Evolutionary conservation across 345 rosid genomes (phyloP).

Genomic region (Brassica carinata): DNA sequence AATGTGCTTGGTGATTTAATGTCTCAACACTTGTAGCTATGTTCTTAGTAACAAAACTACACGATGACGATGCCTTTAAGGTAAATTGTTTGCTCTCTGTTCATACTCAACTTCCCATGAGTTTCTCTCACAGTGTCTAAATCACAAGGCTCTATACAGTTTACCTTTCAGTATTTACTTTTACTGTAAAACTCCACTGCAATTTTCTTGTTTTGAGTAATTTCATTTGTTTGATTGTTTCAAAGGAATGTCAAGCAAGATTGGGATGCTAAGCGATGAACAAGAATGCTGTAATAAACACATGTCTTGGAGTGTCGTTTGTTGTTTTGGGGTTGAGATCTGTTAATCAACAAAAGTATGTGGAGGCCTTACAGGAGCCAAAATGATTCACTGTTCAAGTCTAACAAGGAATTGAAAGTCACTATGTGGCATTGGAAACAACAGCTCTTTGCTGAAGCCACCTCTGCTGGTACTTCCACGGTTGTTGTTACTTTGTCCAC

Average conservation of each 20-base stretch:
- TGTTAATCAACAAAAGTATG: slow-evolving; percentile 56
- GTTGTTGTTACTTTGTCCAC: slow-evolving; percentile 59
- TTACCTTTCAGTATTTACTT: not conserved
- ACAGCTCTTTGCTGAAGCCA: slow-evolving; percentile 53
- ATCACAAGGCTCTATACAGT: not conserved
- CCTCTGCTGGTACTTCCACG: slow-evolving; percentile 42
- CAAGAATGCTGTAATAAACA: slow-evolving; percentile 47
- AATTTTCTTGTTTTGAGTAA: no score
- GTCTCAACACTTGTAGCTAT: not conserved
- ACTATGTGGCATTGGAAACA: slow-evolving; percentile 84
- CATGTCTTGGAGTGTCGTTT: slow-evolving; percentile 57
- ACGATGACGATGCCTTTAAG: no score
- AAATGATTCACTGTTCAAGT: slow-evolving; percentile 53
- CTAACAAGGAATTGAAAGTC: slow-evolving; percentile 64
- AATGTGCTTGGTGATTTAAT: not conserved
- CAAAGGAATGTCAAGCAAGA: slow-evolving; percentile 24
- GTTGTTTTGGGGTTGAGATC: slow-evolving; percentile 58
- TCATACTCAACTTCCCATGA: no score
- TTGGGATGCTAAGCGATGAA: slow-evolving; percentile 43
- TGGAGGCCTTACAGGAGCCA: slow-evolving; percentile 56
- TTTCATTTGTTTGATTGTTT: not conserved
- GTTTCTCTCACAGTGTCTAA: no score
- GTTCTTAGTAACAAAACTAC: no score
- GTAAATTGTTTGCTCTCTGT: no score
- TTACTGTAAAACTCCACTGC: not conserved